Conservation (phyloP, 306 rosid species). For the cucumber (Cucumis sativus) region Cucumber_9930_V3 NC_026655.2:1342001-1342500, state of each 20-base stretch:
- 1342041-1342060: conserved; percentile 73
- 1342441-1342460: conserved; percentile 46
- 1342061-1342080: conserved; percentile 71
- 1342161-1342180: conserved; percentile 21
- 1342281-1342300: conserved; percentile 65
- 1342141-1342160: conserved; percentile 87
- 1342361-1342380: conserved; percentile 48
- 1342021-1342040: conserved; percentile 81
- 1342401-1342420: conserved; percentile 71
- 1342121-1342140: conserved; percentile 62
- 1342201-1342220: conserved; percentile 11
- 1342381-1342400: conserved; percentile 54
- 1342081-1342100: conserved; percentile 67
- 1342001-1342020: conserved; percentile 16
- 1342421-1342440: conserved; percentile 62
- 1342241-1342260: conserved; percentile 67
- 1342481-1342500: conserved; percentile 61
- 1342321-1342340: conserved; percentile 82
- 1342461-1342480: conserved; percentile 48
- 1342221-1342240: conserved; percentile 52
- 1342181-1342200: conserved; percentile 8
- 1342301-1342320: conserved; percentile 75
- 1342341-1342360: conserved; percentile 69
- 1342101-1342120: conserved; percentile 73
- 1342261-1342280: conserved; percentile 73